Conservation (phyloP, 331 rosid species). For the Acacia concinna region DNA sequence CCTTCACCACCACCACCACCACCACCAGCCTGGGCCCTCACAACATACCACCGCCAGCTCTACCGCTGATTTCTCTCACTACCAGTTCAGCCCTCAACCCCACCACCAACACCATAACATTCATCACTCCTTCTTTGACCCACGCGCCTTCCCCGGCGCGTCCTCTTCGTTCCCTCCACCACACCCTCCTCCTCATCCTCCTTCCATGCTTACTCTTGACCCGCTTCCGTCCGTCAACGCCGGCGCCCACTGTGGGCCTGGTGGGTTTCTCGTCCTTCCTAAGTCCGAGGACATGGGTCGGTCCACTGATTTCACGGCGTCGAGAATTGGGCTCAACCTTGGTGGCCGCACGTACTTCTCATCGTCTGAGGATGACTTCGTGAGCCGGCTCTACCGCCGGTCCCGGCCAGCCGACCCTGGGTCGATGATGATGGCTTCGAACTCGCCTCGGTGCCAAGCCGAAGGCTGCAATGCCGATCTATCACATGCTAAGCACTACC, state of each 20-base stretch:
- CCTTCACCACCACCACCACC: slow-evolving; percentile 37
- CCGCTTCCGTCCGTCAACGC: slow-evolving; percentile 43
- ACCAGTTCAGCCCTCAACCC: slow-evolving; percentile 29
- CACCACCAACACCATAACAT: neutral
- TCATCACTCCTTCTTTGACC: slow-evolving; percentile 55
- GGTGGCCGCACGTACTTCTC: slow-evolving; percentile 95
- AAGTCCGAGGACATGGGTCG: slow-evolving; percentile 65
- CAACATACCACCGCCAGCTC: neutral
- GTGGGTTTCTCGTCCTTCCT: slow-evolving; percentile 60
- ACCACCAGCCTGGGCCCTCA: slow-evolving; percentile 18
- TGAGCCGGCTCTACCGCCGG: slow-evolving; percentile 83
- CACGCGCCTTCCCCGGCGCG: slow-evolving; percentile 57
- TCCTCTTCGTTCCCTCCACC: slow-evolving; percentile 48
- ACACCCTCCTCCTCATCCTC: slow-evolving; percentile 32
- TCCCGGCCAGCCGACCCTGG: slow-evolving; percentile 59
- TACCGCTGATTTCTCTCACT: slow-evolving; percentile 38
- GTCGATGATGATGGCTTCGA: slow-evolving; percentile 17
- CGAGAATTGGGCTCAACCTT: slow-evolving; percentile 84
- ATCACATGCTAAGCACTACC: slow-evolving; percentile 91
- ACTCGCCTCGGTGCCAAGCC: slow-evolving; percentile 86
- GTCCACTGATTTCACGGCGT: slow-evolving; percentile 58
- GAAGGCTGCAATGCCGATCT: slow-evolving; percentile 97
- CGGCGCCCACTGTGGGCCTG: slow-evolving; percentile 27
- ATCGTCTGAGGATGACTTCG: slow-evolving; percentile 73
- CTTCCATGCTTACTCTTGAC: slow-evolving; percentile 59